Evolutionary conservation across 2,329 filamentous ascomycete species (phyloP).

Genomic region (Colletotrichum phormii): DNA sequence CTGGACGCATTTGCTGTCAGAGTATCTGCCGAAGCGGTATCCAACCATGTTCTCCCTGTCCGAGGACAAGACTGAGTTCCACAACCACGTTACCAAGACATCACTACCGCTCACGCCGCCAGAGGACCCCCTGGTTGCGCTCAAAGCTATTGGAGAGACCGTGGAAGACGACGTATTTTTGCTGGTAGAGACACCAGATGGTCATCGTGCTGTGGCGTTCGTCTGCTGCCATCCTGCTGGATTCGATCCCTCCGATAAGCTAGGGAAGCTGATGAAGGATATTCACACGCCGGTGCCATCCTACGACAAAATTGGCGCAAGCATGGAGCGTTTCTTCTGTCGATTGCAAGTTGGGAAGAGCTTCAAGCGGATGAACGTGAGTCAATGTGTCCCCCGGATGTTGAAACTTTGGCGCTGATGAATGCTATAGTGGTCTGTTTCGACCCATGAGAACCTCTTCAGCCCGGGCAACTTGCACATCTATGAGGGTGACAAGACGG

Average conservation of each 20-base stretch:
- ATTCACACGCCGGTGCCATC: slow-evolving; percentile 65
- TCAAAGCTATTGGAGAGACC: slow-evolving; percentile 59
- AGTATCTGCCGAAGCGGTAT: slow-evolving; percentile 61
- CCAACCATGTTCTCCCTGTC: slow-evolving; percentile 60
- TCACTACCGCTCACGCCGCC: slow-evolving; percentile 45
- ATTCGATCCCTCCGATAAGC: slow-evolving; percentile 62
- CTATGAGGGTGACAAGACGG: slow-evolving; percentile 45
- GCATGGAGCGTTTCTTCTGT: slow-evolving; percentile 66
- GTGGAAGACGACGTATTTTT: slow-evolving; percentile 68
- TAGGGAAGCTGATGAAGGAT: slow-evolving; percentile 59
- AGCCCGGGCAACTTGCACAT: slow-evolving; percentile 52
- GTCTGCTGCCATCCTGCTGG: slow-evolving; percentile 64
- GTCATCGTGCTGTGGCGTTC: slow-evolving; percentile 60
- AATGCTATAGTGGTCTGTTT: slow-evolving; percentile 58
- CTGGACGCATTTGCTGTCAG: slow-evolving; percentile 58
- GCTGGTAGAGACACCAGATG: slow-evolving; percentile 52
- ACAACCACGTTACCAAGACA: slow-evolving; percentile 53
- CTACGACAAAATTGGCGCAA: slow-evolving; percentile 65
- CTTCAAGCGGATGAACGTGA: slow-evolving; percentile 63
- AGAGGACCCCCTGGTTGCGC: slow-evolving; percentile 45
- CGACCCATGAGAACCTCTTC: slow-evolving; percentile 56
- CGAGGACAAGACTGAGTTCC: slow-evolving; percentile 44
- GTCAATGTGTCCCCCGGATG: slow-evolving; percentile 30
- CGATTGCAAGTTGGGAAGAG: slow-evolving; percentile 60
- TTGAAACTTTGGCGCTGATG: not conserved